These are phyloP conservation scores for Melastoma candidum DNA, from an alignment of 441 rosid genomes.

Conservation along the genomic window DNA sequence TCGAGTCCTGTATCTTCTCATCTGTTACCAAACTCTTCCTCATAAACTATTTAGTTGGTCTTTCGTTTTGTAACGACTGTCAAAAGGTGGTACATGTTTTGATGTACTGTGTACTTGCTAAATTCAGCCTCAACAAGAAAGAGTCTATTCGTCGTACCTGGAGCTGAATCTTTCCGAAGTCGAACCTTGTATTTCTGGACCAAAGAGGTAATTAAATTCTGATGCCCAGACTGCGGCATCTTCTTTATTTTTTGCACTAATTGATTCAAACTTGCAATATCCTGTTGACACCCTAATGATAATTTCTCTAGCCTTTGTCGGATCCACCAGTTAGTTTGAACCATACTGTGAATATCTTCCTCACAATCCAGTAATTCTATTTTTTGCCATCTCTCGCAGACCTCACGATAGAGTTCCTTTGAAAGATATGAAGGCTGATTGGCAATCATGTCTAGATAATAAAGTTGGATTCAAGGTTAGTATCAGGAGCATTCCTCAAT, in stretches of 20 bases:
- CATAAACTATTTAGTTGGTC: too few relatives aligned
- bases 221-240: not conserved
- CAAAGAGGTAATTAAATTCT: constrained; percentile 34
- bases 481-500: not conserved
- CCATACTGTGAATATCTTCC: constrained; percentile 5
- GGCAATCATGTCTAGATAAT: constrained; percentile 53
- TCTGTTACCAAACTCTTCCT: too few relatives aligned
- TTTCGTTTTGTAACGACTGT: not conserved
- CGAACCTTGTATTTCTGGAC: constrained; percentile 58
- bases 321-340: constrained; percentile 1
- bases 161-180: constrained; percentile 48
- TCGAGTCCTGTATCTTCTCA: not conserved
- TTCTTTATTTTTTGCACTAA: not conserved
- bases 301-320: too few relatives aligned
- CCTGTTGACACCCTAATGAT: not conserved
- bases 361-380: constrained; percentile 1
- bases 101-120: constrained; percentile 1
- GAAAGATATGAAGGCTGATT: constrained; percentile 63
- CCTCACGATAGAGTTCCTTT: constrained; percentile 53
- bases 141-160: constrained; percentile 41
- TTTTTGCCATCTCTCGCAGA: constrained; percentile 14
- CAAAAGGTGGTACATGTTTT: not conserved
- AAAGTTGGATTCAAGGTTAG: constrained; percentile 59
- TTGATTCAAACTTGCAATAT: not conserved
- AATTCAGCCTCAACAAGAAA: constrained; percentile 46